phyloP scores from a whole-genome alignment of 495 filamentous ascomycete species.

The Penicillium cinerascens region DNA sequence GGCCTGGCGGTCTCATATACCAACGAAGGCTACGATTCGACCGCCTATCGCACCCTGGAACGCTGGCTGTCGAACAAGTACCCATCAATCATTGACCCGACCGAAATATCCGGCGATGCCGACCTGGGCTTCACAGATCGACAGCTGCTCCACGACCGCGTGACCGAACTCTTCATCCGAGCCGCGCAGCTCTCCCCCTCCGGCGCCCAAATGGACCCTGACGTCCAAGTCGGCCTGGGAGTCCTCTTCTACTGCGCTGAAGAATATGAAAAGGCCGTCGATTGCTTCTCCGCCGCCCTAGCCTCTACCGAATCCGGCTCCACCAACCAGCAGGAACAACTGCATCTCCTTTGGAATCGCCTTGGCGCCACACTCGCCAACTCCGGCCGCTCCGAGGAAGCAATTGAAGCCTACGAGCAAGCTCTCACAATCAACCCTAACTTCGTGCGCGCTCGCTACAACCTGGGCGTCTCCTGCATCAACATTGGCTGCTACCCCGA shows the following conservation, averaged over 20 bases:
- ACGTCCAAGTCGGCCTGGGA: slow-evolving; percentile 95
- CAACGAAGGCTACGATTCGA: slow-evolving; percentile 96
- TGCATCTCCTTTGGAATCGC: slow-evolving; percentile 96
- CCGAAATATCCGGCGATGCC: slow-evolving; percentile 61
- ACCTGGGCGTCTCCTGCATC: slow-evolving; percentile 93
- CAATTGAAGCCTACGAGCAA: slow-evolving; percentile 92
- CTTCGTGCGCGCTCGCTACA: slow-evolving; percentile 95
- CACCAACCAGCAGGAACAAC: slow-evolving; percentile 68
- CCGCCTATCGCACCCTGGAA: slow-evolving; percentile 94
- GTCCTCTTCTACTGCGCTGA: slow-evolving; percentile 98
- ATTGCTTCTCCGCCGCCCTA: slow-evolving; percentile 92
- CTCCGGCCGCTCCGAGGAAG: slow-evolving; percentile 86
- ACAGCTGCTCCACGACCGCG: slow-evolving; percentile 80
- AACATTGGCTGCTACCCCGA: slow-evolving; percentile 94
- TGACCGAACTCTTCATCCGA: slow-evolving; percentile 84
- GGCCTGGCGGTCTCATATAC: slow-evolving; percentile 96
- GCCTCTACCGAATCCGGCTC: slow-evolving; percentile 74
- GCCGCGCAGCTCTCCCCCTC: slow-evolving; percentile 88
- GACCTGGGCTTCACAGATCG: slow-evolving; percentile 93
- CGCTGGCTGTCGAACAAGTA: slow-evolving; percentile 95
- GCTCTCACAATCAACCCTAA: slow-evolving; percentile 85
- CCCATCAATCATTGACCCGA: slow-evolving; percentile 67
- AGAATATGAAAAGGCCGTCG: slow-evolving; percentile 96
- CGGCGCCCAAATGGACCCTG: slow-evolving; percentile 89
- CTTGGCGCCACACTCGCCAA: slow-evolving; percentile 96